A percentile compares a stretch with the other conserved stretches of the same genome.
Conservation (phyloP, 306 rosid species). For the Cucumis cinereus region DNA sequence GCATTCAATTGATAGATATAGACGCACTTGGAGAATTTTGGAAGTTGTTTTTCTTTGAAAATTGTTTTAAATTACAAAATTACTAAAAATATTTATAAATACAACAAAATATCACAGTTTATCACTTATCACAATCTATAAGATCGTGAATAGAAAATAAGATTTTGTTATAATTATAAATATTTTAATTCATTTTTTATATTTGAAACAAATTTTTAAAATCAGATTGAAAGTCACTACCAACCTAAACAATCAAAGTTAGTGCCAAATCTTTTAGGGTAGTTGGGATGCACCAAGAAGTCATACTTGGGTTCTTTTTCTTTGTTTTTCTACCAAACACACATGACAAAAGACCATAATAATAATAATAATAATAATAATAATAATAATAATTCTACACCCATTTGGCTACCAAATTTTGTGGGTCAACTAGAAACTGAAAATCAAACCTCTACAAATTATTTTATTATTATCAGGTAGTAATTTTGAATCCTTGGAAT, state of each 20-base stretch:
- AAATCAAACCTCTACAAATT: not conserved
- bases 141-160: not conserved
- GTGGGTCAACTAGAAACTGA: not conserved
- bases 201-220: too few relatives aligned
- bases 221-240: not conserved
- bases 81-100: not conserved
- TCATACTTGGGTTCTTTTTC: not conserved
- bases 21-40: not conserved
- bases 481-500: not conserved
- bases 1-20: not conserved
- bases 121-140: too few relatives aligned
- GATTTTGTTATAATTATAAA: too few relatives aligned
- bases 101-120: too few relatives aligned
- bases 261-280: not conserved
- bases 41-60: too few relatives aligned
- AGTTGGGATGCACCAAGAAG: not conserved
- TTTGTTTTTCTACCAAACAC: not conserved
- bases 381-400: not conserved
- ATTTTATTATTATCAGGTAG: not conserved
- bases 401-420: not conserved
- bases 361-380: too few relatives aligned
- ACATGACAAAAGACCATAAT: not conserved
- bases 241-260: not conserved
- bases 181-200: too few relatives aligned
- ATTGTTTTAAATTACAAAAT: too few relatives aligned